Conservation (phyloP, 1,139 yeast species). For the Sugiyamaella japonica region DNA sequence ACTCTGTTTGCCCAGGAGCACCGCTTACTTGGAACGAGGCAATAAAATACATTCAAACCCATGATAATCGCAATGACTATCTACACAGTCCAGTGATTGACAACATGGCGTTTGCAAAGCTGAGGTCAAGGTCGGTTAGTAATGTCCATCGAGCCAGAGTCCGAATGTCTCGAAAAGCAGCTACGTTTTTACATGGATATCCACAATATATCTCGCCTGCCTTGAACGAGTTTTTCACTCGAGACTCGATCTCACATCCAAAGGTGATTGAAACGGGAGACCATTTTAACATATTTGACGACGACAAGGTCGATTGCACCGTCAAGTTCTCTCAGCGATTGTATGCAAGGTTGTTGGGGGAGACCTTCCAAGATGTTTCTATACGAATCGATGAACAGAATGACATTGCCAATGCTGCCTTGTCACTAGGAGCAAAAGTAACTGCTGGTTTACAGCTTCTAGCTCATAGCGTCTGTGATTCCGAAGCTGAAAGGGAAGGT, state of each 20-base stretch:
- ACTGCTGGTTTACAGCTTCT: constrained; percentile 35
- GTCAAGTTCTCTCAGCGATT: constrained; percentile 28
- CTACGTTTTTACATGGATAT: constrained; percentile 25
- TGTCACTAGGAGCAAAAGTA: constrained; percentile 32
- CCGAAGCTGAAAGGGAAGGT: constrained; percentile 7
- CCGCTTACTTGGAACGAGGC: constrained; percentile 11
- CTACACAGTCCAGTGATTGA: not conserved
- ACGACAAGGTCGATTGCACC: constrained; percentile 30
- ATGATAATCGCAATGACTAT: not conserved
- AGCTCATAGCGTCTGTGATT: constrained; percentile 11
- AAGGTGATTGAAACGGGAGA: not conserved
- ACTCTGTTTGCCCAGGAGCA: constrained; percentile 17
- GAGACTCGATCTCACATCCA: constrained; percentile 8
- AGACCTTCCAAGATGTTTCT: constrained; percentile 14
- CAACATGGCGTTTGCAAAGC: not conserved
- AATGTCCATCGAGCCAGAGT: constrained; percentile 25
- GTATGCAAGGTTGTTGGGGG: constrained; percentile 19
- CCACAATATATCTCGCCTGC: constrained; percentile 26
- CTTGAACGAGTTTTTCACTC: constrained; percentile 14
- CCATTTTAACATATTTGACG: constrained; percentile 3
- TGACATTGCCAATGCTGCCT: constrained; percentile 5
- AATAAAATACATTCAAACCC: not conserved
- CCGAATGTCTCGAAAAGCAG: constrained; percentile 25
- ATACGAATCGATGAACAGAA: constrained; percentile 20
- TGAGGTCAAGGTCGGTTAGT: not conserved